Conservation (phyloP, 2,329 filamentous ascomycete genomes). For the Podosphaera xanthii region DNA sequence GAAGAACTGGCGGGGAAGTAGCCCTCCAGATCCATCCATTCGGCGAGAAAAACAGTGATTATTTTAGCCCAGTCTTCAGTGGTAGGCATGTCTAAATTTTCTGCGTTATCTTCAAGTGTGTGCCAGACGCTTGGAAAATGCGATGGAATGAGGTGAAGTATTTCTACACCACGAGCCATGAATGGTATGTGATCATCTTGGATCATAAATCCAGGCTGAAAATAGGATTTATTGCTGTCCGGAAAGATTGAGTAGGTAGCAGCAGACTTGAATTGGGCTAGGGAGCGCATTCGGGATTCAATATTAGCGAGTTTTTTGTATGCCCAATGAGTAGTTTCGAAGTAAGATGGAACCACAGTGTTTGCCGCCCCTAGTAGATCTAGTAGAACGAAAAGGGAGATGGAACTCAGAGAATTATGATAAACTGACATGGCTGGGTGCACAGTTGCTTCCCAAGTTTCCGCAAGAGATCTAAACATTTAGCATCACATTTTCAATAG, state of each 20-base stretch:
- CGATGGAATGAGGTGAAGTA: constrained; percentile 71
- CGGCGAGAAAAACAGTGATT: constrained; percentile 60
- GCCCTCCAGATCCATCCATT: constrained; percentile 63
- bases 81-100: constrained; percentile 58
- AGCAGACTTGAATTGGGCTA: constrained; percentile 41
- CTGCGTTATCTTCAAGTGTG: constrained; percentile 57
- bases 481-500: not conserved
- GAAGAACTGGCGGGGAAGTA: constrained; percentile 9
- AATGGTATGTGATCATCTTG: constrained; percentile 88
- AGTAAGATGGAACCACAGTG: constrained; percentile 64
- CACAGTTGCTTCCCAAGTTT: constrained; percentile 50
- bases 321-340: constrained; percentile 79
- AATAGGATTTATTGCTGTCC: constrained; percentile 30
- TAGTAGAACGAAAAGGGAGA: constrained; percentile 74
- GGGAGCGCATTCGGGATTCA: constrained; percentile 48
- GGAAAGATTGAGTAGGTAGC: constrained; percentile 37
- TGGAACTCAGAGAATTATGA: constrained; percentile 50
- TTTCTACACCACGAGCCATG: constrained; percentile 60
- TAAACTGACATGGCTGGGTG: constrained; percentile 55
- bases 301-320: constrained; percentile 54
- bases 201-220: constrained; percentile 32
- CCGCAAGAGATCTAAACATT: constrained; percentile 39
- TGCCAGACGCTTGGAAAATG: constrained; percentile 81
- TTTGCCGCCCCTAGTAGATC: constrained; percentile 56
- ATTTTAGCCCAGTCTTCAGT: constrained; percentile 76